Evolutionary conservation across 2,329 filamentous ascomycete species (phyloP), one percentile per base, ranked within the genome.

Genomic region (Pseudogymnoascus sp.): DNA sequence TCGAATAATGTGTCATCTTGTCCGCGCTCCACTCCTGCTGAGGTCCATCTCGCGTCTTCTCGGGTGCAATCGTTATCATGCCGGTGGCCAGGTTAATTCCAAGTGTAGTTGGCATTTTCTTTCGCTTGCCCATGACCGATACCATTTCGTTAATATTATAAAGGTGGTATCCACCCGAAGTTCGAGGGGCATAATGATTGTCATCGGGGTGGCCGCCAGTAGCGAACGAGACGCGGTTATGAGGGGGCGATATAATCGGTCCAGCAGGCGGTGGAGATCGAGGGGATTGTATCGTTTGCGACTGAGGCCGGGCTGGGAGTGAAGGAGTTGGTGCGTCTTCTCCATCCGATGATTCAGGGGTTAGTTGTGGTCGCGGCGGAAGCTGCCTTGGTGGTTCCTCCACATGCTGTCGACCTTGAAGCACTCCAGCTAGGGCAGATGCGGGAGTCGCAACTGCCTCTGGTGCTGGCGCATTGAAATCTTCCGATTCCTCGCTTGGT

Each of bases 141-240:
- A 96, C 85, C 89, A 96, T 96, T 75, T 97, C 93, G 71, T 92
- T 96, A 69, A 97, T 92, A 69, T 96, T 97, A 76, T 97, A 97
- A 73, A 97, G 80, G 71, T 95, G 92, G 71, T 92, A 97, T 1
- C 90, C 90, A 15, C 90, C 89, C 4, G 90, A 89, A 1, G 87
- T 86, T 30, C 74, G 71, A 62, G 65, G 67, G 28, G 62, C 67
- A 22, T 79, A 77, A 2, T 81, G 76, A 58, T 79, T 75, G 61
- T 80, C 76, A 14, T 74, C 47, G 20, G 33, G 57, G 35, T 58
- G 73, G 60, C 76, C 74, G 33, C 67, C 65, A 61, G 33, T 20
- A 38, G 57, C 57, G 22, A 76, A 67, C 25, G 75, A 71, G 57
- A 75, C 74, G 68, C 82, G 71, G 66, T 80, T 83, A 67, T 80